phyloP scores from a whole-genome alignment of 306 rosid species.

The Geum urbanum region DNA sequence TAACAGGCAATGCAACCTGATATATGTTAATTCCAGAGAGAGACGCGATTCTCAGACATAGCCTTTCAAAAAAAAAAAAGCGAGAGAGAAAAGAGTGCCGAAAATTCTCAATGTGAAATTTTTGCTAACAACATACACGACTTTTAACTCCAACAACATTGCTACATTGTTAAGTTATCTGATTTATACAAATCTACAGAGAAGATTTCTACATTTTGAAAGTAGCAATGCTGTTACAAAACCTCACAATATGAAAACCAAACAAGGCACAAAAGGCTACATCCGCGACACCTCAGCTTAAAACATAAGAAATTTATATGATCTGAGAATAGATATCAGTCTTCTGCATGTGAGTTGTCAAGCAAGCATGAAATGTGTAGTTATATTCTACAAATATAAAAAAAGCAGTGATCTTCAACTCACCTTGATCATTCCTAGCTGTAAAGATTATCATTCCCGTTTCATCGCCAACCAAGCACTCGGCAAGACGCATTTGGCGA shows the following conservation, averaged over 20 bases:
- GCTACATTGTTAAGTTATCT: not conserved
- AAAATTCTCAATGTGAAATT: not conserved
- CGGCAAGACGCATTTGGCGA: slow-evolving; percentile 97
- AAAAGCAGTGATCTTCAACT: not conserved
- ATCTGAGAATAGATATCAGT: not conserved
- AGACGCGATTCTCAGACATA: not conserved
- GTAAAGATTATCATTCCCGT: slow-evolving; percentile 86
- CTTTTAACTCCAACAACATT: not conserved
- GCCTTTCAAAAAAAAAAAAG: not conserved
- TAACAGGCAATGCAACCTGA: not conserved
- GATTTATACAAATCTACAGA: not conserved
- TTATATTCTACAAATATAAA: not conserved
- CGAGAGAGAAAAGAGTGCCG: not conserved
- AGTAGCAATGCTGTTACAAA: not conserved
- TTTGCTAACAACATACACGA: not conserved
- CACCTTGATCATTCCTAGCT: slow-evolving; percentile 95
- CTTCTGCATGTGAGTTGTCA: not conserved
- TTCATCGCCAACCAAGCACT: slow-evolving; percentile 90
- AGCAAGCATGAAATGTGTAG: not conserved
- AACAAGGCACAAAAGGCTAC: not conserved
- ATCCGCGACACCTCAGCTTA: not conserved
- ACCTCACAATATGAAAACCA: not conserved
- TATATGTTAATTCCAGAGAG: not conserved
- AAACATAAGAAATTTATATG: not conserved
- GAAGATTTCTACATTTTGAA: not conserved